Base-by-base conservation (phyloP, 805 yeast genomes). In the Myxozyma geophila region DNA sequence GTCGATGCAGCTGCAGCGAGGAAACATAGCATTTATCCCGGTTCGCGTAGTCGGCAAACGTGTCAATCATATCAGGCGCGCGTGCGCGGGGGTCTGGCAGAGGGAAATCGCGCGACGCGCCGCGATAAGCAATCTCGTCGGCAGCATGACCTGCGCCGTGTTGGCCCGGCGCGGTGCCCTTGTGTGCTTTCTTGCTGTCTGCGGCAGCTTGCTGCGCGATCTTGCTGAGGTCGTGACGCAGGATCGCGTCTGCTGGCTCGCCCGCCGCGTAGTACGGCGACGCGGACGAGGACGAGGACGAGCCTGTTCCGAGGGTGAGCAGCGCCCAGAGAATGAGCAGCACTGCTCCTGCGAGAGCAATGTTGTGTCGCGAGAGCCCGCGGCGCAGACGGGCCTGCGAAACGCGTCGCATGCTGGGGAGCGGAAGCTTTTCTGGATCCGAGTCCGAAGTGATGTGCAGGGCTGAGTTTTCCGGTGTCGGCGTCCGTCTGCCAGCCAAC, bases 1-100 rank as follows among this genome's bases (percentile, higher is more conserved):
- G 69, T 6, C 69, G 62, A 41, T 66, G 69, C 19, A 66, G 55
- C 17, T 66, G 64, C 35, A 66, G 64, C 33, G 69, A 55, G 17
- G 69, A 66, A 21, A 66, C 57, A 7, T 44, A 41, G 50, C 69
- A 66, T 7, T 4, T 5, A 21, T 56, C 62, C 10, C 60, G 43
- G 62, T 62, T 59, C 41, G 58, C 54, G 54, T 50, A 66, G 17
- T 49, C 48, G 10, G 69, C 65, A 48, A 66, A 66, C 15, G 69
- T 64, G 55, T 66, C 69, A 19, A 60, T 37, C 60, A 58, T 36
- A 49, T 62, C 63, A 2, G 61, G 44, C 15, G 54, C 48, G 19
- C 66, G 63, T 19, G 48, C 5, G 28, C 23, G 51, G 5, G 64
- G 52, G 36, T 55, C 54, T 12, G 69, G 69, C 17, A 66, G 46